Evolutionary conservation across 2,329 filamentous ascomycete species (phyloP).

Genomic region (Fonsecaea monophora): DNA sequence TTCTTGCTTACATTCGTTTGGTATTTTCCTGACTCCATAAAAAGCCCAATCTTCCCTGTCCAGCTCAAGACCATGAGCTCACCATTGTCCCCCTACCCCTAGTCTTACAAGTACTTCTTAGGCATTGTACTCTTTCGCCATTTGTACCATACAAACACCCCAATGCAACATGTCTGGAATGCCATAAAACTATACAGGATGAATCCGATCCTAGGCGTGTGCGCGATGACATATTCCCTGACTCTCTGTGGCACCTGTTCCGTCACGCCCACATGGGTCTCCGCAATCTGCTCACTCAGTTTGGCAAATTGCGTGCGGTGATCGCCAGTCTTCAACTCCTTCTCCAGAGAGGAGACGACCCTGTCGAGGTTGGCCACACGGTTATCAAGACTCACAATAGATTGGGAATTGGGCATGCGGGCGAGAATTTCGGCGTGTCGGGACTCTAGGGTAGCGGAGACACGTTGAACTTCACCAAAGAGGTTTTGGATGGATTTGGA

Average conservation of each 20-base stretch:
- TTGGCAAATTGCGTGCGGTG: constrained; percentile 62
- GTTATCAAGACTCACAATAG: constrained; percentile 51
- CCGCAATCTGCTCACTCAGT: constrained; percentile 61
- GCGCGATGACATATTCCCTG: constrained; percentile 38
- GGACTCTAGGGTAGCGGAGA: constrained; percentile 61
- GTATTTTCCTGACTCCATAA: not conserved
- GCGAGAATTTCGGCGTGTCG: constrained; percentile 59
- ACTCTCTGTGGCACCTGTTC: constrained; percentile 55
- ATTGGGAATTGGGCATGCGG: constrained; percentile 47
- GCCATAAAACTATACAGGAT: constrained; percentile 75
- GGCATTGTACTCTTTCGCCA: constrained; percentile 73
- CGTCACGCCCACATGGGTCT: constrained; percentile 60
- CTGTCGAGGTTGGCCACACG: constrained; percentile 62
- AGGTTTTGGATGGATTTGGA: constrained; percentile 66
- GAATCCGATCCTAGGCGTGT: constrained; percentile 62
- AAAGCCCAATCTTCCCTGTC: not conserved
- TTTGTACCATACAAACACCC: constrained; percentile 79
- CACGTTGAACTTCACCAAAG: constrained; percentile 58
- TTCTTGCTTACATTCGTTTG: constrained; percentile 2
- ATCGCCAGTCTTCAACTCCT: constrained; percentile 57
- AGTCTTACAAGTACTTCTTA: constrained; percentile 83
- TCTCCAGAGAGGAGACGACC: constrained; percentile 57
- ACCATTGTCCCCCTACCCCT: not conserved
- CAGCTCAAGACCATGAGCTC: not conserved
- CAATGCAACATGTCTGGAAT: constrained; percentile 74